A percentile compares a stretch with the other conserved stretches of the same genome.
Conservation (phyloP, 2,329 filamentous ascomycete species). For the Akanthomyces uredinophilus region DNA sequence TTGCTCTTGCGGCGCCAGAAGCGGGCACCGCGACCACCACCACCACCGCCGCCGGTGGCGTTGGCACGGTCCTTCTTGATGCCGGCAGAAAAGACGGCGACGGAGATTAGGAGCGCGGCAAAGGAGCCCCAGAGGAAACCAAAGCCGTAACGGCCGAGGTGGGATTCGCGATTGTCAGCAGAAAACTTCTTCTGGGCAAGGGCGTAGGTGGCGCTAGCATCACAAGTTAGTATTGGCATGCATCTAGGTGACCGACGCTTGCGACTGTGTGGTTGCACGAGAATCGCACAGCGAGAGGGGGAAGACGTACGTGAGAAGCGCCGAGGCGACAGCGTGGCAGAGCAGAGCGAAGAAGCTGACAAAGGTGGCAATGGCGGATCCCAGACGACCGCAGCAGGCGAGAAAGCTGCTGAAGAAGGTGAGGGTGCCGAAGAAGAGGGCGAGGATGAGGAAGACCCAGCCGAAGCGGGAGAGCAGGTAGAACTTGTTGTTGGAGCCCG, state of each 20-base stretch:
- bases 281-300: background rate
- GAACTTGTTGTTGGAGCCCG: slow-evolving; percentile 53
- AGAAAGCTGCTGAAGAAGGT: slow-evolving; percentile 65
- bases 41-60: slow-evolving; percentile 21
- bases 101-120: slow-evolving; percentile 60
- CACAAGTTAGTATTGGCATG: background rate
- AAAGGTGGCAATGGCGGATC: slow-evolving; percentile 60
- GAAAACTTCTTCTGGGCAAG: slow-evolving; percentile 63
- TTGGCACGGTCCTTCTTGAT: slow-evolving; percentile 39
- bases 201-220: slow-evolving; percentile 54
- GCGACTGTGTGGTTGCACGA: slow-evolving; percentile 18
- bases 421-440: slow-evolving; percentile 68
- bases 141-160: slow-evolving; percentile 63
- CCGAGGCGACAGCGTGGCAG: slow-evolving; percentile 61
- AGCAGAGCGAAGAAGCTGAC: slow-evolving; percentile 57
- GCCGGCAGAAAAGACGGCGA: slow-evolving; percentile 62
- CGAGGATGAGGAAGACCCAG: slow-evolving; percentile 86
- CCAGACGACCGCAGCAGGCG: slow-evolving; percentile 66
- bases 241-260: background rate
- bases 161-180: slow-evolving; percentile 48
- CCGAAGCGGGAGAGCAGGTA: slow-evolving; percentile 88
- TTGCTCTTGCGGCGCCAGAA: slow-evolving; percentile 32
- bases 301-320: slow-evolving; percentile 66
- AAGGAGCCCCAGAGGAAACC: slow-evolving; percentile 73
- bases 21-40: slow-evolving; percentile 26